Conservation (phyloP, 371 early-diverging fungal genomes). For the Rozella allomycis region DNA sequence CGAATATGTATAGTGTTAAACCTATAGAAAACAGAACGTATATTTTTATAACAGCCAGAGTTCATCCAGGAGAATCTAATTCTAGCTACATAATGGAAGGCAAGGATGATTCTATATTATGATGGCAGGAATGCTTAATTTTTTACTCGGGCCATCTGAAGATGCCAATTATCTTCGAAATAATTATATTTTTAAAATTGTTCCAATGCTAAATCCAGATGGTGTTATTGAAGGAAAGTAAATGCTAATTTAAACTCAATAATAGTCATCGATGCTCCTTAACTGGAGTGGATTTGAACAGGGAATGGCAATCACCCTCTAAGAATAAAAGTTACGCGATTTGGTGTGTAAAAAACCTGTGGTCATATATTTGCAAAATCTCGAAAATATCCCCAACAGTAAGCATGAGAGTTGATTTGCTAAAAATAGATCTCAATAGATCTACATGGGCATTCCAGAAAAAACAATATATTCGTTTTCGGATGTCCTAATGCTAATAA, state of each 20-base stretch:
- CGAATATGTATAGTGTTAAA: too few relatives aligned
- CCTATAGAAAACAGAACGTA: background rate
- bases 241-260: background rate
- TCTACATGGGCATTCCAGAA: slow-evolving; percentile 22
- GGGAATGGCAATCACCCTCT: slow-evolving; percentile 12
- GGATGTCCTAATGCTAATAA: slow-evolving; percentile 5
- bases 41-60: slow-evolving; percentile 2
- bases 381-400: too few relatives aligned
- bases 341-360: slow-evolving; percentile 9
- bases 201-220: slow-evolving; percentile 24
- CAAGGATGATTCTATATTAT: too few relatives aligned
- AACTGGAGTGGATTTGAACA: slow-evolving; percentile 19
- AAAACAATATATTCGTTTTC: slow-evolving; percentile 18
- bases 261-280: slow-evolving; percentile 14
- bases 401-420: too few relatives aligned
- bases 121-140: slow-evolving; percentile 15
- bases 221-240: slow-evolving; percentile 8
- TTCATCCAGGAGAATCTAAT: slow-evolving; percentile 24
- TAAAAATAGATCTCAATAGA: slow-evolving; percentile 12
- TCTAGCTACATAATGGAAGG: slow-evolving; percentile 18
- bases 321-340: slow-evolving; percentile 4
- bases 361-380: slow-evolving; percentile 2
- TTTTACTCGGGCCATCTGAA: slow-evolving; percentile 7
- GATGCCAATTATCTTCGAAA: slow-evolving; percentile 9
- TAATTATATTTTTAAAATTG: slow-evolving; percentile 15